Percentiles rank a stretch among this genome's conserved stretches.
Evolutionary conservation across 306 rosid genomes (phyloP).

Genomic region (Glycyrrhiza uralensis): DNA sequence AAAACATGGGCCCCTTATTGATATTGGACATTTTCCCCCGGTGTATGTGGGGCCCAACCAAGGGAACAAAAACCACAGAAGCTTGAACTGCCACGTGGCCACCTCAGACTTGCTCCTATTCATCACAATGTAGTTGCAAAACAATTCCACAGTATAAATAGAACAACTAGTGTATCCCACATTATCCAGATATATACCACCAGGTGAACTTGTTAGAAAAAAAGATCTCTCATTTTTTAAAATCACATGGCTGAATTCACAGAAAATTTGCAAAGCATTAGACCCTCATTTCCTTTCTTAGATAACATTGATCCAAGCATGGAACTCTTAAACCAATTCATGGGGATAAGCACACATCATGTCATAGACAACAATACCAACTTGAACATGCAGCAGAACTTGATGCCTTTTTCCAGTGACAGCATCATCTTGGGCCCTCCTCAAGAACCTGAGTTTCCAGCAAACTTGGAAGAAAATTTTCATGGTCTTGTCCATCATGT

Average conservation of each 20-base stretch:
- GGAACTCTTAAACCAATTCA: conserved; percentile 49
- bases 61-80: conserved; percentile 47
- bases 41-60: conserved; percentile 51
- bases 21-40: conserved; percentile 50
- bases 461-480: conserved; percentile 48
- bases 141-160: conserved; percentile 53
- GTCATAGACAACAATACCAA: conserved; percentile 44
- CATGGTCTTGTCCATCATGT: conserved; percentile 31
- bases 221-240: background rate
- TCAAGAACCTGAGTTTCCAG: conserved; percentile 42
- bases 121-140: conserved; percentile 25
- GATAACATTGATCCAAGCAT: conserved; percentile 62
- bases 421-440: conserved; percentile 41
- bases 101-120: conserved; percentile 35
- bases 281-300: conserved; percentile 52
- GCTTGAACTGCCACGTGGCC: conserved; percentile 67
- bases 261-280: conserved; percentile 50
- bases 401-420: conserved; percentile 54
- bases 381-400: conserved; percentile 51
- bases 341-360: conserved; percentile 36
- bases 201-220: conserved; percentile 15
- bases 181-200: conserved; percentile 42
- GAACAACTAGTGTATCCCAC: conserved; percentile 26
- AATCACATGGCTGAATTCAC: conserved; percentile 70
- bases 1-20: conserved; percentile 43